Conservation (phyloP, 495 filamentous ascomycete genomes). For the Penicillium soppii region DNA sequence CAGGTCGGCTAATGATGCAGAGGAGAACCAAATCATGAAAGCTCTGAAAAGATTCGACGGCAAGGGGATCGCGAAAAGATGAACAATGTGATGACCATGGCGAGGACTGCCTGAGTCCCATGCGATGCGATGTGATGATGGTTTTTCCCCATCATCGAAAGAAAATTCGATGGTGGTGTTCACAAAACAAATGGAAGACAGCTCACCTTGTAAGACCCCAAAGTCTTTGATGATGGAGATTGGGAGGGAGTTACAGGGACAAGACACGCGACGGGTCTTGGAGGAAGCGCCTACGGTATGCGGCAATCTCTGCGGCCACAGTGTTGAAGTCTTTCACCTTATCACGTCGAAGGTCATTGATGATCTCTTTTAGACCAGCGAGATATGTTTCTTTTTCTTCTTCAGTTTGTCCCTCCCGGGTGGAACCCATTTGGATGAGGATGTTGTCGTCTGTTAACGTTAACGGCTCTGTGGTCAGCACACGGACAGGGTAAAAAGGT, state of each 20-base stretch:
- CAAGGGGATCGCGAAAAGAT: slow-evolving; percentile 8
- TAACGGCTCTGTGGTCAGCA: slow-evolving; percentile 61
- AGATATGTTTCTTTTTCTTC: slow-evolving; percentile 72
- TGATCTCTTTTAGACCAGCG: slow-evolving; percentile 69
- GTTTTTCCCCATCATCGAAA: slow-evolving; percentile 5
- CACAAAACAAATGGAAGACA: slow-evolving; percentile 16
- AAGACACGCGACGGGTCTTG: slow-evolving; percentile 53
- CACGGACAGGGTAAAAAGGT: slow-evolving; percentile 40
- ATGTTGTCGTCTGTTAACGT: slow-evolving; percentile 76
- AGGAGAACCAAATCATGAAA: slow-evolving; percentile 7
- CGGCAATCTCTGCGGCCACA: slow-evolving; percentile 78
- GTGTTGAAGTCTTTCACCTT: slow-evolving; percentile 77
- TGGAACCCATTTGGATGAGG: slow-evolving; percentile 75
- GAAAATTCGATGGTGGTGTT: slow-evolving; percentile 2
- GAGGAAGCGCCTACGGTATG: slow-evolving; percentile 72
- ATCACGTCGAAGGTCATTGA: slow-evolving; percentile 70
- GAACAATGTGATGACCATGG: not conserved
- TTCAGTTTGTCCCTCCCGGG: slow-evolving; percentile 65
- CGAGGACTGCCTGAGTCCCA: slow-evolving; percentile 5
- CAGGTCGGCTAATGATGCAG: slow-evolving; percentile 21
- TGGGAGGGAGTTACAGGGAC: slow-evolving; percentile 39
- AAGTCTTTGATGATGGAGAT: not conserved
- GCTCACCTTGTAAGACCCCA: slow-evolving; percentile 34
- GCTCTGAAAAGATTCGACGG: slow-evolving; percentile 2
- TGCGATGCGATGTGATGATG: slow-evolving; percentile 1